A percentile compares a stretch with the other conserved stretches of the same genome.
Conservation (phyloP, 2,329 filamentous ascomycete species). For the Madurella fahalii region DNA sequence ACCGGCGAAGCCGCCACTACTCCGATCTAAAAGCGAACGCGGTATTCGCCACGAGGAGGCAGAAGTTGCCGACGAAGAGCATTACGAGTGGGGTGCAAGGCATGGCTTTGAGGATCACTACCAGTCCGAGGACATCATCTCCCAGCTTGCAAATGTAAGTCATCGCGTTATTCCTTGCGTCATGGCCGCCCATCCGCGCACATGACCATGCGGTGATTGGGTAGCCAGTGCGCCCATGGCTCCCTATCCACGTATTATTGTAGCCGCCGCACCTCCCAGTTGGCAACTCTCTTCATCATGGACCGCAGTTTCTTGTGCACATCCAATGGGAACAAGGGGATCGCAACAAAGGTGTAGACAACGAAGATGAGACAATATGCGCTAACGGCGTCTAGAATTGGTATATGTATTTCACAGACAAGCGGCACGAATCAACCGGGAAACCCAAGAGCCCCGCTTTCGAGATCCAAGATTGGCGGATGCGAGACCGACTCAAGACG, state of each 20-base stretch:
- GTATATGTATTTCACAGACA: slow-evolving; percentile 99
- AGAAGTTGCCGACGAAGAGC: slow-evolving; percentile 40
- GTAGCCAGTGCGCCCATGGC: neutral
- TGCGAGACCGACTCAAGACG: slow-evolving; percentile 93
- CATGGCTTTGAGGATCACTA: slow-evolving; percentile 94
- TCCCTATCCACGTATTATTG: too few relatives aligned
- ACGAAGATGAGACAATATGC: neutral
- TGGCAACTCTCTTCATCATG: slow-evolving; percentile 9
- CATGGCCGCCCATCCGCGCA: neutral
- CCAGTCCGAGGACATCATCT: slow-evolving; percentile 83
- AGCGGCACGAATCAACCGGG: slow-evolving; percentile 91
- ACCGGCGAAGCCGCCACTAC: slow-evolving; percentile 46
- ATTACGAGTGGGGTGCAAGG: slow-evolving; percentile 56
- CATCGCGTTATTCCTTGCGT: neutral
- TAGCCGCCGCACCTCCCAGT: too few relatives aligned
- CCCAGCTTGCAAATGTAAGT: slow-evolving; percentile 73
- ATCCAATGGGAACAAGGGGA: neutral
- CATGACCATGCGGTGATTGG: neutral
- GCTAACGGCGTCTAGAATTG: slow-evolving; percentile 64
- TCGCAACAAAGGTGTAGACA: neutral
- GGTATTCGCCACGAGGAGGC: slow-evolving; percentile 35
- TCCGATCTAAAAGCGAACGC: slow-evolving; percentile 56
- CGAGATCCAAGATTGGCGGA: slow-evolving; percentile 87
- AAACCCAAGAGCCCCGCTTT: slow-evolving; percentile 68
- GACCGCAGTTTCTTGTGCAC: too few relatives aligned